Conservation (phyloP, 129 eudicot genomes). For the Flaveria ramosissima region DNA sequence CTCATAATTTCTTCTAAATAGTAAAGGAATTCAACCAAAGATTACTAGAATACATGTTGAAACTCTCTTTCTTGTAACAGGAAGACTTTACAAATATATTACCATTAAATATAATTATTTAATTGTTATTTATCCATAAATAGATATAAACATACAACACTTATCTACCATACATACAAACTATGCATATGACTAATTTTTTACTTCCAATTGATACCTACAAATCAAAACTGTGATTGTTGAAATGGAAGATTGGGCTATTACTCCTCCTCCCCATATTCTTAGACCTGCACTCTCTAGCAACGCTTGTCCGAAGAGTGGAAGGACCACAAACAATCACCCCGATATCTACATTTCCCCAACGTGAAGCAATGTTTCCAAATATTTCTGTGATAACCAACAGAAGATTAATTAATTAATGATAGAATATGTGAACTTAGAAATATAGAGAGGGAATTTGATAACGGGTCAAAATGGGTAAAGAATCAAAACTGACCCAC, state of each 20-base stretch:
- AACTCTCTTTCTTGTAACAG: not conserved
- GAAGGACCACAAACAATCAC: conserved; percentile 90
- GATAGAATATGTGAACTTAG: conserved; percentile 12
- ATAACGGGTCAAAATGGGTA: conserved; percentile 5
- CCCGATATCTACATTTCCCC: conserved; percentile 76
- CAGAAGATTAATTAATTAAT: not conserved
- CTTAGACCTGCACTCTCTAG: conserved; percentile 68
- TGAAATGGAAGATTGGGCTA: conserved; percentile 75
- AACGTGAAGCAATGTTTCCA: conserved; percentile 44
- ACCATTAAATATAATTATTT: not conserved
- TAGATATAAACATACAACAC: not conserved
- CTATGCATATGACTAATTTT: conserved; percentile 18
- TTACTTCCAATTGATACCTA: conserved; percentile 36
- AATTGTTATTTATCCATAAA: not conserved
- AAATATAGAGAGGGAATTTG: not conserved
- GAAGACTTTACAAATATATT: not conserved
- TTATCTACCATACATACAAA: conserved; percentile 24
- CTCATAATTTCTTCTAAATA: not conserved
- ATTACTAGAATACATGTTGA: not conserved
- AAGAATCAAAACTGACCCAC: not conserved
- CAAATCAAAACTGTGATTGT: conserved; percentile 86
- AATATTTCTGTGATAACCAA: conserved; percentile 56
- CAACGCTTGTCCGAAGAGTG: conserved; percentile 61
- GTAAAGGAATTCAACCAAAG: not conserved
- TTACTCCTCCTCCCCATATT: conserved; percentile 52